These are phyloP conservation scores for Ogataea henricii DNA, from an alignment of 805 yeast species.

Conservation along the genomic window DNA sequence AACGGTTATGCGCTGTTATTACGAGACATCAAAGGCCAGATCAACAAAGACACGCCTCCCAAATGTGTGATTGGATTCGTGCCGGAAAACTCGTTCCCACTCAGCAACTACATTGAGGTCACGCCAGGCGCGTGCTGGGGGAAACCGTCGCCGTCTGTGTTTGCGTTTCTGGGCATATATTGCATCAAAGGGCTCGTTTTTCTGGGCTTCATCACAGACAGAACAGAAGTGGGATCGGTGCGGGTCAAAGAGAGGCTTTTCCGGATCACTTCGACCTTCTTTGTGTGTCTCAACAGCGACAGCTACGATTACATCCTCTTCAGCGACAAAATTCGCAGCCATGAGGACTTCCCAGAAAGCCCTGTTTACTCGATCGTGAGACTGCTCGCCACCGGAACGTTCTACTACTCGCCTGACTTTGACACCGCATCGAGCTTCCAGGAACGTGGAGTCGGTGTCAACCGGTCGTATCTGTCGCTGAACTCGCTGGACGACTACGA, in stretches of 20 bases:
- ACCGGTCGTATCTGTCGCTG: conserved; percentile 22
- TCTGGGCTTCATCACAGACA: conserved; percentile 58
- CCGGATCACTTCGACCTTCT: conserved; percentile 60
- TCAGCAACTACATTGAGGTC: conserved; percentile 45
- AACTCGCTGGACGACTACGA: conserved; percentile 44
- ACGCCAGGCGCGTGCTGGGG: conserved; percentile 20
- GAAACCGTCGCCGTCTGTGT: conserved; percentile 20
- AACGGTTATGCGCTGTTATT: conserved; percentile 61
- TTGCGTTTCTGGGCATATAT: conserved; percentile 65
- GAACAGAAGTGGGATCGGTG: conserved; percentile 60
- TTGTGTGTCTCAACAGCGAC: conserved; percentile 62
- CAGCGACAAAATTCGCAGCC: conserved; percentile 17
- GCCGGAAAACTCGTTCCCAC: conserved; percentile 40
- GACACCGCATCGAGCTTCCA: conserved; percentile 49
- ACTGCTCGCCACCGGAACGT: conserved; percentile 47
- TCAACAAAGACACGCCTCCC: conserved; percentile 31
- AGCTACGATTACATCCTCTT: conserved; percentile 46
- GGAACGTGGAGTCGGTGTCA: conserved; percentile 40
- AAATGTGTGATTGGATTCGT: conserved; percentile 57
- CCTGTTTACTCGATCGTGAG: conserved; percentile 50
- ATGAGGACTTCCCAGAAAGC: conserved; percentile 25
- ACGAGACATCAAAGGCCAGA: conserved; percentile 42
- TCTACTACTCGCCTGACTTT: conserved; percentile 49
- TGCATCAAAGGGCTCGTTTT: conserved; percentile 54
- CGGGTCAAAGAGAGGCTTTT: conserved; percentile 53